Percentiles rank a stretch among this genome's conserved stretches.
phyloP scores from a whole-genome alignment of 1,284 basidiomycete species.

The Melampsora abietis-canadensis region DNA sequence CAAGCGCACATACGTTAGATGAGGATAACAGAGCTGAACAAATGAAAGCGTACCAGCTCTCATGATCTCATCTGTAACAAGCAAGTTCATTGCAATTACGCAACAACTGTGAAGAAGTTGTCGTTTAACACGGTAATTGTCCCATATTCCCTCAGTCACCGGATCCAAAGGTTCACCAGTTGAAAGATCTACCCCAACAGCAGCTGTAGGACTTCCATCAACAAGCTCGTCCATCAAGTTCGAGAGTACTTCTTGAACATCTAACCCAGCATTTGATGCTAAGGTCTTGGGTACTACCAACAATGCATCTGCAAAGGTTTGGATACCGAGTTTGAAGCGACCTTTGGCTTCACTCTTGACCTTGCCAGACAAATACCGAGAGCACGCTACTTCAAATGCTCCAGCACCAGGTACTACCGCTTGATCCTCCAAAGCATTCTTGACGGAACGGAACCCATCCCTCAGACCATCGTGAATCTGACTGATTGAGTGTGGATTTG shows the following conservation, averaged over 20 bases:
- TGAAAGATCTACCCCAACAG: constrained; percentile 85
- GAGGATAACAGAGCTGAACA: neutral
- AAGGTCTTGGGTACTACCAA: constrained; percentile 94
- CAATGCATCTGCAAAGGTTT: constrained; percentile 93
- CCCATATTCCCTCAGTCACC: constrained; percentile 92
- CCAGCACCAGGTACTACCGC: constrained; percentile 88
- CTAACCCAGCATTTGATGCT: constrained; percentile 92
- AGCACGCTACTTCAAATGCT: constrained; percentile 94
- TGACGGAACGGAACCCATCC: constrained; percentile 91
- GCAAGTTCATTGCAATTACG: constrained; percentile 92
- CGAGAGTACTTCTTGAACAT: constrained; percentile 93
- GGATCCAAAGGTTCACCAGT: constrained; percentile 97
- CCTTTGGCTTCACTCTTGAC: constrained; percentile 85
- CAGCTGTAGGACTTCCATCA: constrained; percentile 65
- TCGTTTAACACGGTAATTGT: constrained; percentile 97
- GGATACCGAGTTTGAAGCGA: constrained; percentile 93
- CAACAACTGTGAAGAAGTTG: constrained; percentile 94
- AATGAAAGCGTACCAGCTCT: constrained; percentile 65
- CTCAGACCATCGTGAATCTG: constrained; percentile 96
- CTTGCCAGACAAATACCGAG: constrained; percentile 69
- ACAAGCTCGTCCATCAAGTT: constrained; percentile 77
- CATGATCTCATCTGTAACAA: constrained; percentile 56
- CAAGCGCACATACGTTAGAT: too few relatives aligned
- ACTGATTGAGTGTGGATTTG: constrained; percentile 90
- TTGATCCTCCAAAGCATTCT: constrained; percentile 92